Conservation (phyloP, 192 early-diverging fungal species). For the Backusella tuberculispora region DNA sequence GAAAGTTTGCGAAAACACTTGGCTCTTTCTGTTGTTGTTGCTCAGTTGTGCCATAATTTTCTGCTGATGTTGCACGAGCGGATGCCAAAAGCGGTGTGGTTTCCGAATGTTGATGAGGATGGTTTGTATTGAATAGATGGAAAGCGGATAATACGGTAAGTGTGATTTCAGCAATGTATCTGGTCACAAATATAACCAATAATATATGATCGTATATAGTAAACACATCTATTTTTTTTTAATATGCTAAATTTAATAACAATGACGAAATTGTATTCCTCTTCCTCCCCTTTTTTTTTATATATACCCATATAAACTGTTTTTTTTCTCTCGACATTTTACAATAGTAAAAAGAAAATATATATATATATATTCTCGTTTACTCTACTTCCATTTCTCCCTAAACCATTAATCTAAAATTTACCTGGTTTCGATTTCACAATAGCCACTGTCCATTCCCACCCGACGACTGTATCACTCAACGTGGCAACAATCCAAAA, state of each 20-base stretch:
- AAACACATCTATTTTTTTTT: conserved; percentile 13
- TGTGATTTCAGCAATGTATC: conserved; percentile 46
- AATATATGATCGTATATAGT: conserved; percentile 44
- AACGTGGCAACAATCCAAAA: conserved; percentile 54
- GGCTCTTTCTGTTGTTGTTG: conserved; percentile 35
- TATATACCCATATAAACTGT: background rate
- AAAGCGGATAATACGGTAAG: conserved; percentile 42
- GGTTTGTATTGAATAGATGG: conserved; percentile 34
- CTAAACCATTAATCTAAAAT: background rate
- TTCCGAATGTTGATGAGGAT: conserved; percentile 20
- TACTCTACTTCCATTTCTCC: background rate
- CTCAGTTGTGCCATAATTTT: conserved; percentile 28
- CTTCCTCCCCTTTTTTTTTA: background rate
- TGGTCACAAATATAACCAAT: conserved; percentile 46
- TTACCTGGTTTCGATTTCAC: conserved; percentile 34
- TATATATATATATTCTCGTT: background rate
- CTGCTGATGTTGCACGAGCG: conserved; percentile 17
- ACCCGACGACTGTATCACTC: conserved; percentile 50
- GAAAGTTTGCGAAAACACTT: conserved; percentile 49
- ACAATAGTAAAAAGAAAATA: background rate
- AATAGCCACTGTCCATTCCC: conserved; percentile 44
- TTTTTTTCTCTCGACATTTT: background rate
- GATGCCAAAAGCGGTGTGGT: conserved; percentile 29
- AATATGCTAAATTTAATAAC: background rate
- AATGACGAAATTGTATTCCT: conserved; percentile 1